Evolutionary conservation across 257 asterid genomes (phyloP), one percentile per base, ranked within the genome.

Genomic region (Ligustrum vulgare): DNA sequence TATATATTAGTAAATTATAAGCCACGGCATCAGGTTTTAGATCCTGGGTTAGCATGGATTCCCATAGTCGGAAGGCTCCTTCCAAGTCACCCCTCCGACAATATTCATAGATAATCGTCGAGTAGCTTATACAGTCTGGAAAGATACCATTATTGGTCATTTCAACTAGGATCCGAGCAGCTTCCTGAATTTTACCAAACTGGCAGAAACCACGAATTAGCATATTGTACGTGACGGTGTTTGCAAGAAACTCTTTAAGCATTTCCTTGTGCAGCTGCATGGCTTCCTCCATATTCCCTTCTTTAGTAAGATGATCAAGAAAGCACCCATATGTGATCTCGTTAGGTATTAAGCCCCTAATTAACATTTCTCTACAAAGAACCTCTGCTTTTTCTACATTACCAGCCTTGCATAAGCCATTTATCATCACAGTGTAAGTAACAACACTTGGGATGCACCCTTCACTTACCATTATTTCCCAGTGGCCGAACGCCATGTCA

Each of bases 51-150:
- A 88, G 74, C 98, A 94, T 94, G 47, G 89, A 67, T 43, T 88
- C 91, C 99, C 97, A 94, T 70, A 89, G 71, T 70, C 78, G 72
- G 54, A 83, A 83, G 25, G 97, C 98, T 72, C 67, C 92, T 64
- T 64, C 77, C 82, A 92, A 87, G 78, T 92, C 85, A 69, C 97
- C 91, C 78, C 73, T 87, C 73, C 87, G 81, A 80, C 96, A 94
- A 54, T 78, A 78, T 72, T 85, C 91, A 35, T 78, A 78, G 72
- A 92, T 83, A 35, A 92, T 80, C 0, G 96, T 92, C 8, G 96
- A 87, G 82, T 89, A 94, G 76, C 96, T 92, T 58, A 89, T 77
- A 28, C 98, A 91, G 77, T 94, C 97, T 1, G 97, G 97, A 67
- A 79, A 65, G 25, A 91, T 54, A 15, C 94, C 87, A 28, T 84